Evolutionary conservation across 331 rosid species (phyloP), one percentile per base, ranked within the genome.

Genomic region (Dryas integrifolia): DNA sequence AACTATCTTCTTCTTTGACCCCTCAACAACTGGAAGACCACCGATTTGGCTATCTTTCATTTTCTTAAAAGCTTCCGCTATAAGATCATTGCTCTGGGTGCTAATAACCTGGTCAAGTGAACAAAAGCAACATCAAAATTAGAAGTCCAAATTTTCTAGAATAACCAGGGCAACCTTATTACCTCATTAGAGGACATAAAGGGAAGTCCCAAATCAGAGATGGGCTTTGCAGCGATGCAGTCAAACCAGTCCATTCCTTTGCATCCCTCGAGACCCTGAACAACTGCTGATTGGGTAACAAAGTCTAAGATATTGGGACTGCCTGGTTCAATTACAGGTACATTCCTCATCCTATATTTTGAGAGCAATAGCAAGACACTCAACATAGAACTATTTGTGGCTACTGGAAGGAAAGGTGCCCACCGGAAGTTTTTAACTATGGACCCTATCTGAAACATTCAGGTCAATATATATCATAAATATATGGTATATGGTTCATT

Each of bases 191-290:
- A 38, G 41, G 90, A 50, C 94, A 88, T 86, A 85, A 89, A 91
- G 15, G 97, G 98, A 80, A 93, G 97, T 73, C 97, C 98, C 51
- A 92, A 51, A 53, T 89, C 91, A 44, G 87, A 81, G 73, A 91
- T 79, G 30, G 89, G 82, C 65, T 74, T 75, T 35, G 82, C 72
- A 60, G 92, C 79, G 70, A 89, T 91, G 84, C 88, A 78, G 73
- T 88, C 98, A 68, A 91, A 93, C 98, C 97, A 93, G 59, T 93
- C 97, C 83, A 92, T 86, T 84, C 98, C 98, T 76, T 55, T 81
- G 84, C 97, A 93, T 77, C 88, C 84, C 70, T 87, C 85, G 7
- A 93, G 97, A 72, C 98, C 98, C 65, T 84, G 92, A 70, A 93
- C 75, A n/a, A 91, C 92, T 65, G 97, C 98, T 18, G 95, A 87